Evolutionary conservation across 805 yeast species (phyloP), one percentile per base, ranked within the genome.

Genomic region (Starmerella tilneyi): DNA sequence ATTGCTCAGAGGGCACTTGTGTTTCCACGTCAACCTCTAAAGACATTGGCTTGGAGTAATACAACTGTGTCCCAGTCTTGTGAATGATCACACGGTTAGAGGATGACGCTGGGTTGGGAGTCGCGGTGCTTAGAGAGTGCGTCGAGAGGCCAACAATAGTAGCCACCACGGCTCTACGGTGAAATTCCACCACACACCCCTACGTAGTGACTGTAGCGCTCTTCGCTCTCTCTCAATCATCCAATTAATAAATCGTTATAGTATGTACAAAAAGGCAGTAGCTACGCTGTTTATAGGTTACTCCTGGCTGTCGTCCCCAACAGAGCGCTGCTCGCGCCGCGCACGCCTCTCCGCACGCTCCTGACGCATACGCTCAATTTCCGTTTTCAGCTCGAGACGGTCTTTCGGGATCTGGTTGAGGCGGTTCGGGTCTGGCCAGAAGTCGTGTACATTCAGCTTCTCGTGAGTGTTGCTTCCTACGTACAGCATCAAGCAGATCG

Each of bases 371-470:
- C 95, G 75, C 13, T 94, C 95, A 30, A 88, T 68, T 59, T 88
- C 97, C 1, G 92, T 89, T 60, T 84, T 81, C 48, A 88, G 84
- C 60, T 88, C 96, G 57, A 81, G 83, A 2, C 86, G 86, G 59
- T 88, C 96, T 58, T 86, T 88, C 3, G 97, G 97, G 28, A 88
- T 79, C 64, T 84, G 81, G 61, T 88, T 86, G 54, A 85, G 71
- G 2, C 96, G 81, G 33, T 82, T 81, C 33, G 96, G 96, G 62
- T 86, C 96, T 3, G 97, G 97, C 94, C 95, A 86, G 65, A 84
- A 88, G 17, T 95, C 95, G 8, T 94, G 94, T 39, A 86, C 79
- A 59, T 85, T 84, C 62, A 88, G 78, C 67, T 85, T 88, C 56
- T 71, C 75, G 62, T 88, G 94, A 1, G 96, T 81, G 56, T 88